Evolutionary conservation across 176 grass and related monocot species (phyloP).

Genomic region (Carex littledalei): DNA sequence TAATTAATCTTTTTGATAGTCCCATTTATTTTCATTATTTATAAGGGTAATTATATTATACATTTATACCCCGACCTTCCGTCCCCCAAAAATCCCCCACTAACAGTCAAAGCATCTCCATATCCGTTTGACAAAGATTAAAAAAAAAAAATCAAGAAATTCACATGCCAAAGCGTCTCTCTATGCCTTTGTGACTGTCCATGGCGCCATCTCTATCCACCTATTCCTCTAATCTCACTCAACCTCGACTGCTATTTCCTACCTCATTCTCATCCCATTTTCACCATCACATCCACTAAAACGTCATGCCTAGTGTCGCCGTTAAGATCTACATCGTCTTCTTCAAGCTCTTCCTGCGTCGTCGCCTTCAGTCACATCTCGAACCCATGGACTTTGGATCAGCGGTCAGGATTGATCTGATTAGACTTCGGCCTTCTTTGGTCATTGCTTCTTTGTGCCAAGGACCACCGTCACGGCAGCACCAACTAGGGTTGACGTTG

Average conservation of each 20-base stretch:
- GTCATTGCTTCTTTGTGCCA: constrained; percentile 49
- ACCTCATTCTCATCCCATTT: constrained; percentile 2
- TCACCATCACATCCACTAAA: not conserved
- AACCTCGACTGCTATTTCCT: constrained; percentile 20
- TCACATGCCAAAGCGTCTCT: not conserved
- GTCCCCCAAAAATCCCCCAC: no score
- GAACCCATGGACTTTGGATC: not conserved
- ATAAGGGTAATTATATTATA: no score
- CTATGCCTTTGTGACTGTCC: not conserved
- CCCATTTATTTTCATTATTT: no score
- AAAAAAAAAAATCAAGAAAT: not conserved
- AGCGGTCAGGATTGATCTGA: constrained; percentile 17
- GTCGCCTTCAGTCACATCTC: constrained; percentile 39
- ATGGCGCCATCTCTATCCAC: constrained; percentile 29
- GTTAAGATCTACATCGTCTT: constrained; percentile 71
- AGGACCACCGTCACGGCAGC: constrained; percentile 35
- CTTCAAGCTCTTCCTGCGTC: constrained; percentile 72
- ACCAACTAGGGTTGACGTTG: constrained; percentile 13
- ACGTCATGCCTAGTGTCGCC: constrained; percentile 53
- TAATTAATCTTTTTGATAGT: no score
- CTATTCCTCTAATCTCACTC: constrained; percentile 21
- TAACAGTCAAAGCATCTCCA: no score
- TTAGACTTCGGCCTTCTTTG: constrained; percentile 36
- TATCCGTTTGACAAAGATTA: not conserved
- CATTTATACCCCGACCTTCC: no score